A percentile compares a stretch with the other conserved stretches of the same genome.
Conservation (phyloP, 345 rosid species). For the Linum tenue region DNA sequence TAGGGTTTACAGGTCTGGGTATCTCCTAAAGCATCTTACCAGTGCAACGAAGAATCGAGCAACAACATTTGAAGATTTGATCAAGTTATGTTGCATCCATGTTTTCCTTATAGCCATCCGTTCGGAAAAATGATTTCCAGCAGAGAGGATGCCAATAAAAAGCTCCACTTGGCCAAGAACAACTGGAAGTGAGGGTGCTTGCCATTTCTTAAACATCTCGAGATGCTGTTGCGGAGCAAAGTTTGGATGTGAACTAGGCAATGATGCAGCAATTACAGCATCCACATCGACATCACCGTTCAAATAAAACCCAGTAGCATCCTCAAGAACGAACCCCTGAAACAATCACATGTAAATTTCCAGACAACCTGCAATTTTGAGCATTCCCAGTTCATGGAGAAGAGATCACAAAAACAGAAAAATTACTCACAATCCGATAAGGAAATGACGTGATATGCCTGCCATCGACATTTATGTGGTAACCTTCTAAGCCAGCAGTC, state of each 20-base stretch:
- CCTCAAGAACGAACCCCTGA: slow-evolving; percentile 88
- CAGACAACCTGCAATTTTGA: slow-evolving; percentile 7
- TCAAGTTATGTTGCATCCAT: slow-evolving; percentile 86
- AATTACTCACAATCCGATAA: slow-evolving; percentile 77
- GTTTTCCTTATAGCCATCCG: slow-evolving; percentile 94
- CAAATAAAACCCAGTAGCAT: slow-evolving; percentile 81
- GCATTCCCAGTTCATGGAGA: slow-evolving; percentile 8
- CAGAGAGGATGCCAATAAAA: slow-evolving; percentile 83
- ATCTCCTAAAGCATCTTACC: slow-evolving; percentile 31
- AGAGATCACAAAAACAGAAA: slow-evolving; percentile 4
- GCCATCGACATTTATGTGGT: slow-evolving; percentile 78
- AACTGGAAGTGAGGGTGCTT: slow-evolving; percentile 54
- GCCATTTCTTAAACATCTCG: slow-evolving; percentile 74
- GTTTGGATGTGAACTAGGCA: slow-evolving; percentile 79
- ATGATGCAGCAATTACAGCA: slow-evolving; percentile 69
- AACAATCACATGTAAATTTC: slow-evolving; percentile 10
- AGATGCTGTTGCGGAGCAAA: slow-evolving; percentile 75
- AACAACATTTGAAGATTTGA: slow-evolving; percentile 71
- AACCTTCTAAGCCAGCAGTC: slow-evolving; percentile 90
- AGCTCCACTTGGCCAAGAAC: slow-evolving; percentile 42
- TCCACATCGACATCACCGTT: slow-evolving; percentile 73
- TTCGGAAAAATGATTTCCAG: slow-evolving; percentile 88
- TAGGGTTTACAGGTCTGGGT: background rate
- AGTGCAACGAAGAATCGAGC: slow-evolving; percentile 92
- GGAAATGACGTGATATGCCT: slow-evolving; percentile 89